A percentile compares a stretch with the other conserved stretches of the same genome.
Evolutionary conservation across 139 green algal genomes (phyloP).

Genomic region (Gonium pectorale): DNA sequence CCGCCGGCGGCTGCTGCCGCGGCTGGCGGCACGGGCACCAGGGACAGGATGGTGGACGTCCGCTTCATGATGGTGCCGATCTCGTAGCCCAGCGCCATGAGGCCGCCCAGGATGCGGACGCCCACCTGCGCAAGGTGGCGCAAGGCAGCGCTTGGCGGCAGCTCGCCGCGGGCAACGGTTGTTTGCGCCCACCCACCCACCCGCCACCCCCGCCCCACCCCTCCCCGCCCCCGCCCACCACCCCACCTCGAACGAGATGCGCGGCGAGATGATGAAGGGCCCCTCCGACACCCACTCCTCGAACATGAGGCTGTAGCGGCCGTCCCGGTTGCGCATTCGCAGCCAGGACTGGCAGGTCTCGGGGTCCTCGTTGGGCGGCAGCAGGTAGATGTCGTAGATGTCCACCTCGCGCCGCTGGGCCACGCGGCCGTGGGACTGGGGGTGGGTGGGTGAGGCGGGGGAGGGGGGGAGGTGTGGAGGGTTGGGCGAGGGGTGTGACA

Average conservation of each 20-base stretch:
- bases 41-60: conserved; percentile 56
- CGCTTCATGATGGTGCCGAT: conserved; percentile 95
- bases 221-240: not conserved
- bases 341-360: conserved; percentile 95
- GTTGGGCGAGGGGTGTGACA: not conserved
- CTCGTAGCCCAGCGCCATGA: conserved; percentile 98
- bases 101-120: conserved; percentile 93
- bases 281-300: conserved; percentile 96
- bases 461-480: not conserved
- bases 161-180: not conserved
- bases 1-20: not conserved
- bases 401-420: conserved; percentile 24
- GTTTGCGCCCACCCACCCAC: not conserved
- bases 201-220: not conserved
- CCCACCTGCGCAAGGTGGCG: conserved; percentile 59
- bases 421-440: not conserved
- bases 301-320: conserved; percentile 97
- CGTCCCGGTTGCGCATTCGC: conserved; percentile 97
- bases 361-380: conserved; percentile 92
- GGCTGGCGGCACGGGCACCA: not conserved
- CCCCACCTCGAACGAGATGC: conserved; percentile 94
- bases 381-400: conserved; percentile 94
- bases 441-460: not conserved
- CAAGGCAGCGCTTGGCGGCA: not conserved
- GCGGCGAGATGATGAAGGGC: conserved; percentile 94